Conservation (phyloP, 345 rosid genomes). For the Pistacia vera region DNA sequence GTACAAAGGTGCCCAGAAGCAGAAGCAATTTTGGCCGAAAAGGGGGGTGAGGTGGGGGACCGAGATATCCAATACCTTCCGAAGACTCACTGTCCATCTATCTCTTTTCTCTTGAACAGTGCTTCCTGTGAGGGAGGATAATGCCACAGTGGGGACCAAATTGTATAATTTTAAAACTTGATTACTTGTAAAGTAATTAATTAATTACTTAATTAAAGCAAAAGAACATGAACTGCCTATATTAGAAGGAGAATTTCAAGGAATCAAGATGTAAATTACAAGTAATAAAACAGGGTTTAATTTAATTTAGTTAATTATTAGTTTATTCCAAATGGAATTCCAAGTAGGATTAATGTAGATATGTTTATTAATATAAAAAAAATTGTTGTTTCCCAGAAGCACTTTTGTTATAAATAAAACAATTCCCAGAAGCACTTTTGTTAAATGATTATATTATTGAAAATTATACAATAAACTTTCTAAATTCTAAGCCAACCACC, state of each 20-base stretch:
- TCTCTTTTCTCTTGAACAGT: slow-evolving; percentile 5
- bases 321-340: slow-evolving; percentile 50
- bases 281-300: neutral
- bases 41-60: slow-evolving; percentile 23
- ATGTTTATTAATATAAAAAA: neutral
- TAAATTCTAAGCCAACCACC: slow-evolving; percentile 51
- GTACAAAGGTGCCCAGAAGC: neutral
- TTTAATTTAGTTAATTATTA: neutral
- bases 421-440: no score
- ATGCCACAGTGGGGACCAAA: slow-evolving; percentile 39
- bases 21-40: slow-evolving; percentile 6
- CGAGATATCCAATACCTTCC: slow-evolving; percentile 32
- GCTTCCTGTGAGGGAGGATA: slow-evolving; percentile 24
- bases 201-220: no score
- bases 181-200: no score
- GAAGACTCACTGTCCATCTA: slow-evolving; percentile 14
- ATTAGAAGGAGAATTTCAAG: slow-evolving; percentile 7
- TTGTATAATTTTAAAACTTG: no score
- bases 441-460: slow-evolving; percentile 16
- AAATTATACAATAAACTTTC: slow-evolving; percentile 12
- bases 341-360: slow-evolving; percentile 40
- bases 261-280: slow-evolving; percentile 19
- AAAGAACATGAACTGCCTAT: neutral
- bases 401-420: no score
- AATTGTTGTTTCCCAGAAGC: no score